Evolutionary conservation across 805 yeast genomes (phyloP), one percentile per base, ranked within the genome.

Genomic region (Ogataea ramenticola): DNA sequence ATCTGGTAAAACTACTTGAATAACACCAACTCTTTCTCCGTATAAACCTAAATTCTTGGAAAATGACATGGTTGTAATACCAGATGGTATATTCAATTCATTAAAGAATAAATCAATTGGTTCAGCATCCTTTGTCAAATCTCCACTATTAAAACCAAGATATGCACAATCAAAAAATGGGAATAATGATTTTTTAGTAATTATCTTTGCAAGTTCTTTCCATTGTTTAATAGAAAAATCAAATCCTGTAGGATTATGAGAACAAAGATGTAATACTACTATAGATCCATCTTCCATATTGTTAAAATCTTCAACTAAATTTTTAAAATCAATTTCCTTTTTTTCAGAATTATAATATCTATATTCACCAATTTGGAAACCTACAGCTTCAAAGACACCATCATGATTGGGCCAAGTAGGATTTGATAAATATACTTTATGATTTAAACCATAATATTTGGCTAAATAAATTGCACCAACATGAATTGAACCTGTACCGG

Each of bases 191-290:
- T 68, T 68, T 30, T 52, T 42, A 48, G 57, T 49, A 26, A 70
- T 53, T 39, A 70, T 57, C 30, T 63, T 60, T 55, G 68, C 65
- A 14, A 70, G 71, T 55, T 68, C 68, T 43, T 68, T 71, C 72
- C 72, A 67, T 55, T 70, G 72, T 49, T 61, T 67, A 17, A 60
- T 41, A 31, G 69, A 61, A 51, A 70, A 63, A 56, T 70, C 75
- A 73, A 70, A 68, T 51, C 75, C 75, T 40, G 75, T 70, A 40
- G 75, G 75, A 61, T 70, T 70, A 60, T 70, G 75, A 56, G 74
- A 70, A 55, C 74, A 69, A 20, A 74, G 72, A 51, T 70, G 75
- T 50, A 70, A 65, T 46, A 70, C 62, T 35, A 70, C 61, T 40
- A 70, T 55, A 33, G 70, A 57, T 41, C 62, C 70, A 33, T 64